phyloP scores from a whole-genome alignment of 2,329 filamentous ascomycete species.

The Leptographium procerum region DNA sequence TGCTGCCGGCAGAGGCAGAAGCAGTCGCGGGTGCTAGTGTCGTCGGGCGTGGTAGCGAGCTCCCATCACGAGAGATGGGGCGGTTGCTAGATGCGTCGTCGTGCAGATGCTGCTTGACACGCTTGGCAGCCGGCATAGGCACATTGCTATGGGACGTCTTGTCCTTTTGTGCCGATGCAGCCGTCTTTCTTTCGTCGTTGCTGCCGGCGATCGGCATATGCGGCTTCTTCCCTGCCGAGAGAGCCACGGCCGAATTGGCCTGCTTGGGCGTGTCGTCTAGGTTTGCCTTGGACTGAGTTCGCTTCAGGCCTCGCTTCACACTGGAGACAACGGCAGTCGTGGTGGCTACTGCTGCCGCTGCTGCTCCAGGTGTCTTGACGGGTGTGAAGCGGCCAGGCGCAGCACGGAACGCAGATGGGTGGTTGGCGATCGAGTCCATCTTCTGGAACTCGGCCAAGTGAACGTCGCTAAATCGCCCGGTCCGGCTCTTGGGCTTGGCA shows the following conservation, averaged over 20 bases:
- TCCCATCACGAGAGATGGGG: slow-evolving; percentile 42
- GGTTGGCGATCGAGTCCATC: slow-evolving; percentile 91
- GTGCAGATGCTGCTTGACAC: slow-evolving; percentile 52
- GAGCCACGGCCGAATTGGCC: not conserved
- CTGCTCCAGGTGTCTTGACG: slow-evolving; percentile 17
- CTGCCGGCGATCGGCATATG: slow-evolving; percentile 15
- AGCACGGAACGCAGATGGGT: slow-evolving; percentile 66
- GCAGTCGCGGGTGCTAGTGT: not conserved
- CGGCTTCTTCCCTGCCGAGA: slow-evolving; percentile 17
- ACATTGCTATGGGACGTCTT: slow-evolving; percentile 16
- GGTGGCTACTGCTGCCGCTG: not conserved
- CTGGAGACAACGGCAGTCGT: too few relatives aligned
- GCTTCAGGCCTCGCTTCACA: slow-evolving; percentile 33
- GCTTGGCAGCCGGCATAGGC: slow-evolving; percentile 48
- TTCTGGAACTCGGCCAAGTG: slow-evolving; percentile 89
- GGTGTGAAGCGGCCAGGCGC: slow-evolving; percentile 43
- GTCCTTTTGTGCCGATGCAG: slow-evolving; percentile 9
- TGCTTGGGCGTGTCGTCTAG: slow-evolving; percentile 42
- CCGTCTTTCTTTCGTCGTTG: slow-evolving; percentile 13
- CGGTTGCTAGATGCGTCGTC: slow-evolving; percentile 61
- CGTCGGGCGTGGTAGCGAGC: slow-evolving; percentile 30
- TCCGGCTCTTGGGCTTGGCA: slow-evolving; percentile 67
- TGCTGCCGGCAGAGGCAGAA: not conserved
- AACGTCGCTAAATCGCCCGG: slow-evolving; percentile 67
- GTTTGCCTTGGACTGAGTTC: slow-evolving; percentile 44